A percentile compares a stretch with the other conserved stretches of the same genome.
Evolutionary conservation across 805 yeast genomes (phyloP).

Genomic region (Metschnikowia proteae): DNA sequence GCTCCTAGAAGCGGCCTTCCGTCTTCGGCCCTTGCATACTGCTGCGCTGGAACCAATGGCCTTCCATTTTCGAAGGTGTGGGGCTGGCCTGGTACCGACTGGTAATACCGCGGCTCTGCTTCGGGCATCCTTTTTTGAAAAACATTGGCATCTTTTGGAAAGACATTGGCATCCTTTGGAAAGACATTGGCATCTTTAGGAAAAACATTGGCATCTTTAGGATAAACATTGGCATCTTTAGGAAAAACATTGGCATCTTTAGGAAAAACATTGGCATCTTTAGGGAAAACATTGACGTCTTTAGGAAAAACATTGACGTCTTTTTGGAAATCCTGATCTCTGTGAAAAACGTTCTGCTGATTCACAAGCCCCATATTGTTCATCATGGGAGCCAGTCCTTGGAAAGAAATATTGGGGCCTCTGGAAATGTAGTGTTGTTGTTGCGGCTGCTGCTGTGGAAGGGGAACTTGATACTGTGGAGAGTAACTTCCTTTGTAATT

Average conservation of each 20-base stretch:
- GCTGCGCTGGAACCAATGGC: slow-evolving; percentile 44
- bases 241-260: background rate
- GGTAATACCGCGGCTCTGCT: too few relatives aligned
- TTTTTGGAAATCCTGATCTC: background rate
- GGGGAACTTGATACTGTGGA: background rate
- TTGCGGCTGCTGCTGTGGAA: background rate
- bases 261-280: background rate
- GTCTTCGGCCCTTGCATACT: slow-evolving; percentile 49
- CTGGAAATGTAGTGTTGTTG: background rate
- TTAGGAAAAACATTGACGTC: background rate
- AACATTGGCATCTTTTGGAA: background rate
- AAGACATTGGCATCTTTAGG: background rate
- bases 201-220: background rate
- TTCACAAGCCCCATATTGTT: background rate
- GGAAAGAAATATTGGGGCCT: background rate
- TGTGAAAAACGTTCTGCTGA: background rate
- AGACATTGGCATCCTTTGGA: background rate
- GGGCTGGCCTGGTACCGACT: background rate
- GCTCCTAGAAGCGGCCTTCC: slow-evolving; percentile 75
- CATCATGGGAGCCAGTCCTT: background rate
- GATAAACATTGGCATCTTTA: background rate
- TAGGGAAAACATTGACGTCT: background rate
- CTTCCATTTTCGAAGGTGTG: slow-evolving; percentile 11
- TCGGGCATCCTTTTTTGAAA: background rate
- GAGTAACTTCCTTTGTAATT: background rate